Conservation (phyloP, 345 rosid species). For the Linum trigynum region DNA sequence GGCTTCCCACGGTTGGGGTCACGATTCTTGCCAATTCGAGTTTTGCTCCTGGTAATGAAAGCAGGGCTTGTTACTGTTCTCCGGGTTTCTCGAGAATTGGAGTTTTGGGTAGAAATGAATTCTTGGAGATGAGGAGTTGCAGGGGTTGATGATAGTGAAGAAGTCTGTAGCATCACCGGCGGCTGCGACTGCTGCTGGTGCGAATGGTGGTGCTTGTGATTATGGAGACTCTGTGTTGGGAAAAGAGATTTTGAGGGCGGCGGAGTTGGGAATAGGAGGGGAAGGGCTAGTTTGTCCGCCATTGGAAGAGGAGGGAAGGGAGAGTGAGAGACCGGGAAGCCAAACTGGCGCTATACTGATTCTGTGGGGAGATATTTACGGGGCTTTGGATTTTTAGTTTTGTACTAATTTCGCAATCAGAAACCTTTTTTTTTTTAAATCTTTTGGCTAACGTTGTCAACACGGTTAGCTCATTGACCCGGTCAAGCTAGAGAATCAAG, state of each 20-base stretch:
- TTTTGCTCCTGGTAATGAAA: conserved; percentile 30
- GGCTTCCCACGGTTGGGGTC: conserved; percentile 72
- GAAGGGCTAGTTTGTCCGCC: conserved; percentile 69
- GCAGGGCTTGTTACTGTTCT: conserved; percentile 7
- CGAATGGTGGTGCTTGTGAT: conserved; percentile 8
- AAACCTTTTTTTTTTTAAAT: no score
- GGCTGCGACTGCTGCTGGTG: conserved; percentile 17
- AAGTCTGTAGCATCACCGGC: conserved; percentile 14
- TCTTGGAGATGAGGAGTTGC: conserved; percentile 35
- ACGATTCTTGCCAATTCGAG: conserved; percentile 51
- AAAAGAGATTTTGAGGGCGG: conserved; percentile 42
- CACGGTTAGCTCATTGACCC: no score
- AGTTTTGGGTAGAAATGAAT: conserved; percentile 26
- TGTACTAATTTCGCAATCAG: no score
- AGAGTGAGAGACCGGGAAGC: neutral
- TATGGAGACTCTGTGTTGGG: conserved; percentile 18
- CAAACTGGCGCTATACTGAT: no score
- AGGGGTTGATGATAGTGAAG: conserved; percentile 18
- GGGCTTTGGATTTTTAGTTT: no score
- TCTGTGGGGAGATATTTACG: no score
- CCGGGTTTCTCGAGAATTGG: neutral
- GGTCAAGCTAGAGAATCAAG: no score
- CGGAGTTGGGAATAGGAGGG: conserved; percentile 57
- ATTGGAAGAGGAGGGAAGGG: conserved; percentile 23
- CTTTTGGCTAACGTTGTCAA: no score